Conservation (phyloP, 202 grass and related monocot genomes). For the Dendrocalamus latiflorus region DNA sequence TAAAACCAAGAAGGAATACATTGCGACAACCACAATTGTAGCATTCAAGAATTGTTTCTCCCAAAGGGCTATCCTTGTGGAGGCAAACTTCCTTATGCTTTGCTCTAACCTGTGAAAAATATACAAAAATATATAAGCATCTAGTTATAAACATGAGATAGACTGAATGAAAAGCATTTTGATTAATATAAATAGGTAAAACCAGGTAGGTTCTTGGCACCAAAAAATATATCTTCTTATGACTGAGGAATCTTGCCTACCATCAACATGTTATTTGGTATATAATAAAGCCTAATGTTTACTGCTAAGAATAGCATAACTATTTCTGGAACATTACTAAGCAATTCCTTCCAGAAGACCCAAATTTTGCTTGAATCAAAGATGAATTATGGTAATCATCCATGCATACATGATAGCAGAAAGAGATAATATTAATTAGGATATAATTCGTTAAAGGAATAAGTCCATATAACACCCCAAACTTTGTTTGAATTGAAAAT, state of each 20-base stretch:
- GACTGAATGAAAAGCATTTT: not conserved
- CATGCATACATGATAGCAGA: not conserved
- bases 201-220: not conserved
- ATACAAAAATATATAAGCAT: not conserved
- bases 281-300: not conserved
- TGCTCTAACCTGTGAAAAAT: conserved; percentile 65
- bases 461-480: too few species aligned
- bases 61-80: conserved; percentile 93
- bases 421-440: not conserved
- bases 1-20: conserved; percentile 98
- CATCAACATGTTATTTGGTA: not conserved
- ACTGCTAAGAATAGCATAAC: not conserved
- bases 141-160: not conserved
- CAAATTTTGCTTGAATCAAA: not conserved
- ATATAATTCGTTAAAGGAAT: not conserved
- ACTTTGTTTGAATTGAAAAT: too few species aligned
- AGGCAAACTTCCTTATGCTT: conserved; percentile 98
- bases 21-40: conserved; percentile 98
- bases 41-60: conserved; percentile 97
- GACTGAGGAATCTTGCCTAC: not conserved
- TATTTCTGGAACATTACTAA: not conserved
- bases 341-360: not conserved
- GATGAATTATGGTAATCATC: not conserved
- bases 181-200: not conserved
- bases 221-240: not conserved